A percentile compares a stretch with the other conserved stretches of the same genome.
phyloP scores from a whole-genome alignment of 345 rosid genomes.

The Lepidium aucheri region DNA sequence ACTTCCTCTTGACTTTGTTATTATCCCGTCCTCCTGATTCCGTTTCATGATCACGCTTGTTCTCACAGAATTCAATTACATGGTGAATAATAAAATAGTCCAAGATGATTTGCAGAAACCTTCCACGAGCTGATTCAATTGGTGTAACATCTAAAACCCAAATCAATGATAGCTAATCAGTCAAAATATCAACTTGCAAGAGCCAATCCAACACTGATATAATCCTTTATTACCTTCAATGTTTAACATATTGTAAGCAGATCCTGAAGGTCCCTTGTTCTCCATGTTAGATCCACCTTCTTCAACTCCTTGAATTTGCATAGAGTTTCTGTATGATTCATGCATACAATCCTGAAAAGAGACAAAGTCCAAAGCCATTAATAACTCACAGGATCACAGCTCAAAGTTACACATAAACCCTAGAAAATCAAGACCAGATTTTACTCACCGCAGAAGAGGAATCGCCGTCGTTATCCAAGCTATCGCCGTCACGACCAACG shows the following conservation, averaged over 20 bases:
- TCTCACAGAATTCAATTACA: constrained; percentile 47
- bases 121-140: constrained; percentile 72
- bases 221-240: constrained; percentile 46
- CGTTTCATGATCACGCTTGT: constrained; percentile 37
- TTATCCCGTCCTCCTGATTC: constrained; percentile 42
- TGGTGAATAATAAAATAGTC: constrained; percentile 67
- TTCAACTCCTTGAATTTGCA: constrained; percentile 59
- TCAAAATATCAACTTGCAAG: not conserved
- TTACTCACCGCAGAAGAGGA: constrained; percentile 46
- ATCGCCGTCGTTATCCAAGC: constrained; percentile 43
- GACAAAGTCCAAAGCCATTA: not conserved
- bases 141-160: constrained; percentile 61
- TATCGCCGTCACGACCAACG: constrained; percentile 31
- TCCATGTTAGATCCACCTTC: constrained; percentile 58
- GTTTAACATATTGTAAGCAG: constrained; percentile 42
- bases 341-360: constrained; percentile 58
- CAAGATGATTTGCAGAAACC: constrained; percentile 68
- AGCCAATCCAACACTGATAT: not conserved
- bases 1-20: constrained; percentile 55
- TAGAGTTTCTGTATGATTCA: constrained; percentile 56
- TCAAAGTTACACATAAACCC: not conserved
- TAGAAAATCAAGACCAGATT: not conserved
- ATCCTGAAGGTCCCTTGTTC: constrained; percentile 39
- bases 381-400: not conserved
- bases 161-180: not conserved